Base-by-base conservation (phyloP, 75 land plant genomes). In the Larix kaempferi region DNA sequence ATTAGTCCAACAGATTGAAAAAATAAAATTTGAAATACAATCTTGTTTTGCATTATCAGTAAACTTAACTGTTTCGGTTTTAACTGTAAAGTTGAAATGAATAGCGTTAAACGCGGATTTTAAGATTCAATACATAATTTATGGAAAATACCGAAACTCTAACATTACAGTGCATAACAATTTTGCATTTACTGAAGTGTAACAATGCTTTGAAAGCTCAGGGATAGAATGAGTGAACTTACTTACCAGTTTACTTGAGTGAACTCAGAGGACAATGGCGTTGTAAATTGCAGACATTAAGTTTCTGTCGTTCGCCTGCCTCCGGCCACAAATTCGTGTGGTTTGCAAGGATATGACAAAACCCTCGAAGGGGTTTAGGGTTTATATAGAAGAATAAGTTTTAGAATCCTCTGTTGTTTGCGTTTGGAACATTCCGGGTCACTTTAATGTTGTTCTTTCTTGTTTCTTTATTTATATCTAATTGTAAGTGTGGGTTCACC, bases 41-140 rank as follows among this genome's bases (percentile, higher is more conserved):
- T 21, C 12, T 8, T 16, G n/a, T 14, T 7, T 10, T 67, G 5
- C 52, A 19, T 37, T 39, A 6, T 44, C 0, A 44, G 49, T 44
- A 44, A 44, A 44, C 49, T 44, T 44, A 44, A 44, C 6, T 44
- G 49, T 44, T 44, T 44, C 0, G 33, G 33, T 44, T 44, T 44
- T 6, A 4, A 74, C 7, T 15, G 63, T 35, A 69, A 59, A 37
- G 10, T 69, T 21, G 82, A 83, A 41, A 73, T 57, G 73, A 72
- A 59, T 27, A 76, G 80, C 71, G 80, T 82, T 23, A 77, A 82
- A 7, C 76, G 84, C 19, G 73, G 64, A 56, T 44, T 56, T 66
- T 76, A 77, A 57, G 73, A 64, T 55, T 11, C 71, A 65, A 13
- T 57, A 17, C 56, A 74, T 39, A 65, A 74, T 41, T 54, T 74